phyloP scores from a whole-genome alignment of 2,329 filamentous ascomycete genomes.

The Botrytis galanthina region DNA sequence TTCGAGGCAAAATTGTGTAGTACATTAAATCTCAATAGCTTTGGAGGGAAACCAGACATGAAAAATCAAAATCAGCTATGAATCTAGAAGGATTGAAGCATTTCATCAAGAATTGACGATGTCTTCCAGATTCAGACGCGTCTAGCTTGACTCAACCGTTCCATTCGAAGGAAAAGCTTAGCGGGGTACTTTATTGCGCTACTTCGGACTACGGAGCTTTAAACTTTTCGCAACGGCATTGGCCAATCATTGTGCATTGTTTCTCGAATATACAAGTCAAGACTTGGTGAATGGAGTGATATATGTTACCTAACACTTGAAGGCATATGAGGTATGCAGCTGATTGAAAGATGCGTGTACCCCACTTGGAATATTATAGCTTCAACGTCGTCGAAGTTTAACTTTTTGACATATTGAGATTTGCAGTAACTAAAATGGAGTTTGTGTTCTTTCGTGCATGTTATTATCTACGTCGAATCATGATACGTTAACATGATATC shows the following conservation, averaged over 20 bases:
- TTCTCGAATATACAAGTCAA: not conserved
- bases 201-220: not conserved
- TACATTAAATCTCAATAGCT: not conserved
- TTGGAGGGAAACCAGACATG: not conserved
- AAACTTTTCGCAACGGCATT: not conserved
- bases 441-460: fast-evolving
- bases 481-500: not conserved
- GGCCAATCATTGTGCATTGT: not conserved
- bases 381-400: not conserved
- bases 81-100: not conserved
- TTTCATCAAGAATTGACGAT: not conserved
- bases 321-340: not conserved
- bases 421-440: not conserved
- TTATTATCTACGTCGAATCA: not conserved
- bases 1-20: not conserved
- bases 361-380: not conserved
- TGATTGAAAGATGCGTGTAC: not conserved
- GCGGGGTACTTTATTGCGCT: not conserved
- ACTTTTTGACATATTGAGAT: not conserved
- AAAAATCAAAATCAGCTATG: too few relatives aligned
- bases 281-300: not conserved
- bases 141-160: not conserved
- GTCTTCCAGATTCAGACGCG: not conserved
- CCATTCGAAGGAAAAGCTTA: not conserved
- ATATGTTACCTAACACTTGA: not conserved